phyloP scores from a whole-genome alignment of 179 eudicot genomes.

The Heliamphora pulchella region DNA sequence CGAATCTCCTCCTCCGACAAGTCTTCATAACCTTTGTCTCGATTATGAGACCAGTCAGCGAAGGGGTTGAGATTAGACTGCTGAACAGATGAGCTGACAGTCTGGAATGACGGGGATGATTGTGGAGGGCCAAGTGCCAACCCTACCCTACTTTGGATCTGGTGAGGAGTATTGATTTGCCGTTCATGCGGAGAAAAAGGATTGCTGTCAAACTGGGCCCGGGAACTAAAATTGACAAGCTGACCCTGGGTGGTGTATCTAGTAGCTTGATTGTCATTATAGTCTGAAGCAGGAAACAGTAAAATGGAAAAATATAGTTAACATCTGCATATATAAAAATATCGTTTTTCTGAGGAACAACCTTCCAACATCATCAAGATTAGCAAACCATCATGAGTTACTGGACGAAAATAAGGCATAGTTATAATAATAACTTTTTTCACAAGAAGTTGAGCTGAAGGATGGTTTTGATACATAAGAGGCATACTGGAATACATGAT shows the following conservation, averaged over 20 bases:
- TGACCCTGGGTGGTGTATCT: slow-evolving; percentile 45
- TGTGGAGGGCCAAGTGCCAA: slow-evolving; percentile 59
- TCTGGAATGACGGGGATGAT: slow-evolving; percentile 44
- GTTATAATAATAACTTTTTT: too few species aligned
- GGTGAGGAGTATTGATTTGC: slow-evolving; percentile 40
- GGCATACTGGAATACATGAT: too few species aligned
- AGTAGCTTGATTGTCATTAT: slow-evolving; percentile 37
- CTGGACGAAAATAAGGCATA: too few species aligned
- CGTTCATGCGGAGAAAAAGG: slow-evolving; percentile 40
- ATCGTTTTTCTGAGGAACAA: too few species aligned
- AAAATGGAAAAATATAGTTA: neutral
- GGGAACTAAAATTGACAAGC: slow-evolving; percentile 33
- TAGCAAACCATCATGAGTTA: too few species aligned
- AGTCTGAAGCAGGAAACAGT: slow-evolving; percentile 33
- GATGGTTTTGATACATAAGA: too few species aligned
- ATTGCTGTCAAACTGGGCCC: slow-evolving; percentile 36
- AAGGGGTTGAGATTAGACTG: slow-evolving; percentile 47
- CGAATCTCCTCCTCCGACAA: slow-evolving; percentile 91
- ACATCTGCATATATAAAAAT: too few species aligned
- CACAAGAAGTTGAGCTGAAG: too few species aligned
- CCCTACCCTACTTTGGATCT: slow-evolving; percentile 36
- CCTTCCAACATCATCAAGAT: too few species aligned
- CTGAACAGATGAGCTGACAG: slow-evolving; percentile 38
- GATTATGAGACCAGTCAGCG: slow-evolving; percentile 65
- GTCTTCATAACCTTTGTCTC: slow-evolving; percentile 41